Evolutionary conservation across 805 yeast species (phyloP), one percentile per base, ranked within the genome.

Genomic region (Yamadazyma takamatsuzukensis): DNA sequence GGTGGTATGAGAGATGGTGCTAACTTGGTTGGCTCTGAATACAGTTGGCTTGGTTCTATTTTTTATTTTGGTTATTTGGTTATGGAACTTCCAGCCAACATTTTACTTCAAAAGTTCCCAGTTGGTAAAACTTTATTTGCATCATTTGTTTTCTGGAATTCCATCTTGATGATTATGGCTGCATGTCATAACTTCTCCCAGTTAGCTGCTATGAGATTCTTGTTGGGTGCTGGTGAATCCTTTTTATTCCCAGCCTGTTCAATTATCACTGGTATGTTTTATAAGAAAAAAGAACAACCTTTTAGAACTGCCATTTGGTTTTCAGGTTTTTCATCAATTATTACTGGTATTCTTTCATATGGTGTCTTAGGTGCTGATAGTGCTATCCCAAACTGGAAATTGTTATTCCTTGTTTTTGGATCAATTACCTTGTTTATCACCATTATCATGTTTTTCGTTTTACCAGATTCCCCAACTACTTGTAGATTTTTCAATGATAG

Each of bases 371-470:
- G 54, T 14, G 56, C 53, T 10, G 32, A 49, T 9, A 70, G 66
- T 49, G 33, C 59, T 18, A 53, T 77, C 6, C 62, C 56, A 4
- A 64, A 79, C 5, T 83, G 89, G 89, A 76, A 72, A 48, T 50
- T 75, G 11, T 49, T 79, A 4, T 83, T 70, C 50, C 56, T 83
- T 32, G 59, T 78, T 17, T 69, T 74, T 30, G 90, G 90, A 14
- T 47, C 64, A 4, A 64, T 76, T 32, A 78, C 86, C 2, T 51
- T 79, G 5, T 49, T 72, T 10, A 47, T 75, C 13, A 83, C 82
- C 5, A 32, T 69, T 10, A 32, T 68, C 13, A 60, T 74, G 37
- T 54, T 51, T 29, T 42, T 74, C 34, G 72, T 73, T 49, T 47
- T 81, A 8, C 65, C 65, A 5, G 53, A 56, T 36, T 37, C 46